These are phyloP conservation scores for Boletellus deceptivus DNA, from an alignment of 1,284 basidiomycete species.

Conservation along the genomic window DNA sequence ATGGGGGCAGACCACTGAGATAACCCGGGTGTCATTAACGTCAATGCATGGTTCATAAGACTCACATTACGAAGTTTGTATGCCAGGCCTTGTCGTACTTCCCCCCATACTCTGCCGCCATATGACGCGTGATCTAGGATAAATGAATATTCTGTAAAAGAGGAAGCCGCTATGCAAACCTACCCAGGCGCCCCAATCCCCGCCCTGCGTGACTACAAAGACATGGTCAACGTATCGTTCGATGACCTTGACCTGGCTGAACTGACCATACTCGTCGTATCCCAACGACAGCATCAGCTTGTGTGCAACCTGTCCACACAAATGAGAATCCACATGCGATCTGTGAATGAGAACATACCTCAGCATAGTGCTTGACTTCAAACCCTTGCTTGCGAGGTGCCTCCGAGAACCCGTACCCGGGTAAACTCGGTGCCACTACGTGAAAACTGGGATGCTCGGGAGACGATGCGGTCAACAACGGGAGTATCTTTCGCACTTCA, in stretches of 20 bases:
- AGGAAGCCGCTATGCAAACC: conserved; percentile 7
- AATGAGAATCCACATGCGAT: not conserved
- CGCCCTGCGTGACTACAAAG: conserved; percentile 48
- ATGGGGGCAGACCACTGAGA: conserved; percentile 26
- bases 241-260: not conserved
- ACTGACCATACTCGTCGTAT: conserved; percentile 51
- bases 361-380: conserved; percentile 36
- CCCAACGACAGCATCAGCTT: conserved; percentile 54
- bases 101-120: conserved; percentile 41
- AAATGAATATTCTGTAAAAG: not conserved
- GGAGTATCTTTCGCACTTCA: conserved; percentile 54
- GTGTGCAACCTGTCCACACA: conserved; percentile 31
- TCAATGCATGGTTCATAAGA: not conserved
- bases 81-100: conserved; percentile 47
- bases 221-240: not conserved
- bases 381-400: conserved; percentile 40
- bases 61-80: conserved; percentile 41
- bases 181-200: conserved; percentile 50
- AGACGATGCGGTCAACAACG: conserved; percentile 42
- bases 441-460: conserved; percentile 54
- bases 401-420: conserved; percentile 56
- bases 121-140: conserved; percentile 40
- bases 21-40: conserved; percentile 15
- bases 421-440: conserved; percentile 52
- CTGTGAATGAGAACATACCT: conserved; percentile 27